Percentiles rank a stretch among this genome's conserved stretches.
Conservation (phyloP, 805 yeast species). For the Debaryomyces tyrocola region DNA sequence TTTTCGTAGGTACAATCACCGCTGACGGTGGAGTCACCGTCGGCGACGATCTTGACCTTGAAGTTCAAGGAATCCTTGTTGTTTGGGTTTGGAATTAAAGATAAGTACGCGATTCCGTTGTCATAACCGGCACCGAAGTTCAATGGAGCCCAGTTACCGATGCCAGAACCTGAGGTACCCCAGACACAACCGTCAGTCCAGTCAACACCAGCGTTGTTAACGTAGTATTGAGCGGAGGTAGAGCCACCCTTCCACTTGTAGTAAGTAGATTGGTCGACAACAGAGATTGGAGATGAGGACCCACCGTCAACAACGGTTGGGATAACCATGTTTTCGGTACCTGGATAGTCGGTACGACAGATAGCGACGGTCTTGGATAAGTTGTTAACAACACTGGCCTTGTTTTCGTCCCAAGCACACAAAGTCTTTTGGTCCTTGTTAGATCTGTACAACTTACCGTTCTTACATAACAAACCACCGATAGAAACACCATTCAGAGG, state of each 20-base stretch:
- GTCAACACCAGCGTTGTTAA: constrained; percentile 91
- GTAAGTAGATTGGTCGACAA: constrained; percentile 75
- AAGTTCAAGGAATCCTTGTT: constrained; percentile 61
- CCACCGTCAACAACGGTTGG: constrained; percentile 85
- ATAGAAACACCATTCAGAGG: constrained; percentile 87
- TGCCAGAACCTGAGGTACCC: constrained; percentile 76
- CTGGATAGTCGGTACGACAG: constrained; percentile 99
- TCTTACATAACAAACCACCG: constrained; percentile 88
- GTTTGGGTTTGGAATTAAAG: constrained; percentile 95
- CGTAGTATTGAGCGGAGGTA: constrained; percentile 96
- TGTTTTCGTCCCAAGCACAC: constrained; percentile 83
- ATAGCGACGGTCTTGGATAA: constrained; percentile 71
- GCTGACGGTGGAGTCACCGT: constrained; percentile 48
- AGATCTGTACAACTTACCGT: constrained; percentile 81
- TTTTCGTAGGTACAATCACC: constrained; percentile 82
- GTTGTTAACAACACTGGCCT: constrained; percentile 69
- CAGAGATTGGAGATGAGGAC: constrained; percentile 62
- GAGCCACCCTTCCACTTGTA: constrained; percentile 77
- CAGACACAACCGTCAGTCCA: constrained; percentile 90
- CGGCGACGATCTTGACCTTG: constrained; percentile 64
- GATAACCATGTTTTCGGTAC: constrained; percentile 96
- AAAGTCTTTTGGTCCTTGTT: constrained; percentile 62
- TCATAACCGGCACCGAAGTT: constrained; percentile 91
- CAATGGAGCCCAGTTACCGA: constrained; percentile 99
- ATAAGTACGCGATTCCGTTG: constrained; percentile 68